Evolutionary conservation across 176 grass and related monocot genomes (phyloP), one percentile per base, ranked within the genome.

Genomic region (Neostapfia colusana): DNA sequence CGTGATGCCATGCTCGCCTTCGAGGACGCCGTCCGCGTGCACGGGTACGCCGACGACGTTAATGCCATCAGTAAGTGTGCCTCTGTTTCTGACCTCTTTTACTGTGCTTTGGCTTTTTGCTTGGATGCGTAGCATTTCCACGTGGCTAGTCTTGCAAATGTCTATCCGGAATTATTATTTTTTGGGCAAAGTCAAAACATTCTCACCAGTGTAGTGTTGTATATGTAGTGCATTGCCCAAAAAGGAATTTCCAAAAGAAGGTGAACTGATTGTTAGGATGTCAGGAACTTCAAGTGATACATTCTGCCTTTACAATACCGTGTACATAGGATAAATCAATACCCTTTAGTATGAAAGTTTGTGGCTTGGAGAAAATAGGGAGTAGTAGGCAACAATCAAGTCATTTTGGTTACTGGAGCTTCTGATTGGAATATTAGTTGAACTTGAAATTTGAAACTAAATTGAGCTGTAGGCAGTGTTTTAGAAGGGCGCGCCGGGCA

Each of bases 1-100:
- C 88, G 96, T 48, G 89, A 95, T 40, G 96, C 92, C 67, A 81
- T 89, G 62, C 84, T 99, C 42, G 96, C 92, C 20, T 99, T 99
- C 63, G 96, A 99, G 81, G 96, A 99, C 39, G 88, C 85, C 10
- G 77, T 99, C 41, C 85, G 96, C 3, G 83, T 95, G 59, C 89
- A 89, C 59, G 96, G 96, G 40, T 99, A 99, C 60, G 92, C 87
- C 6, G 96, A 90, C 48, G 96, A 99, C 50, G 83, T 99, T 44
- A 99, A 99, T 77, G 89, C 92, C 25, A 88, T 99, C 37, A 90
- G 96, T 99, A 70, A 87, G 96, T 85, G 64, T 37, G 28, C 73
- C 40, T 38, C 14, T 59, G 60, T 69, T 27, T 49, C 25, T 39
- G 14, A 28, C 15, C 72, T 83, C 54, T 64, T 46, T 73, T 85